These are phyloP conservation scores for Pichia manshurica DNA, from an alignment of 805 yeast genomes.

Conservation along the genomic window DNA sequence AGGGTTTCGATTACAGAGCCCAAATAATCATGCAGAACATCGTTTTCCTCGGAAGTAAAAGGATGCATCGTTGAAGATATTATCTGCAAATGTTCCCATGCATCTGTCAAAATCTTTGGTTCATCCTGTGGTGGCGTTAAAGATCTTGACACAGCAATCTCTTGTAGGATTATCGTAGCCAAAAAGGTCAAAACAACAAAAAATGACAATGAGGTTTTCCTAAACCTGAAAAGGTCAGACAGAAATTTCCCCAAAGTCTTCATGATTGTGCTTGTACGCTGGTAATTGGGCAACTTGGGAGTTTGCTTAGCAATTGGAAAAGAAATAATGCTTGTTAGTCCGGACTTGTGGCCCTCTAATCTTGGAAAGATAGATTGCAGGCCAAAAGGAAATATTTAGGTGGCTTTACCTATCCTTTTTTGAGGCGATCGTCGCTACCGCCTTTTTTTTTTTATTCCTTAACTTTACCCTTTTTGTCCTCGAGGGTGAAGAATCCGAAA, in stretches of 20 bases:
- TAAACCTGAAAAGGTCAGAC: conserved; percentile 39
- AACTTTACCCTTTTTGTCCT: too few species aligned
- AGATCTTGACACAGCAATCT: conserved; percentile 36
- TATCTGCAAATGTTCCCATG: conserved; percentile 70
- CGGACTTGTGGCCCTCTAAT: too few species aligned
- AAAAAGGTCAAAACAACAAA: conserved; percentile 45
- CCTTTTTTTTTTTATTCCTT: too few species aligned
- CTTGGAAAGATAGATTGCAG: too few species aligned
- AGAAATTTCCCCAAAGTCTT: not conserved
- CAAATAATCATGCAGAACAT: conserved; percentile 66
- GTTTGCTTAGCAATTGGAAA: too few species aligned
- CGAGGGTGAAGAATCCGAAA: too few species aligned
- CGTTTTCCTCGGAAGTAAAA: conserved; percentile 71
- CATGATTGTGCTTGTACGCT: too few species aligned
- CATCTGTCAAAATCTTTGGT: conserved; percentile 33
- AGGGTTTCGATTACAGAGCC: conserved; percentile 16
- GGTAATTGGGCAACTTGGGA: too few species aligned
- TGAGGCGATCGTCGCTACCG: too few species aligned
- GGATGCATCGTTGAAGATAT: conserved; percentile 71
- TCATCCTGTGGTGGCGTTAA: conserved; percentile 39
- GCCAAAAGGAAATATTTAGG: too few species aligned
- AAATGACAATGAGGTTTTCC: conserved; percentile 64
- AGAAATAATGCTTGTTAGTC: too few species aligned
- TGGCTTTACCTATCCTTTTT: too few species aligned
- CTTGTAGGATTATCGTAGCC: conserved; percentile 31